Percentiles rank a stretch among this genome's conserved stretches.
These are phyloP conservation scores for cucumber (Cucumis sativus) DNA, from an alignment of 306 rosid genomes.

Conservation along the genomic window DNA sequence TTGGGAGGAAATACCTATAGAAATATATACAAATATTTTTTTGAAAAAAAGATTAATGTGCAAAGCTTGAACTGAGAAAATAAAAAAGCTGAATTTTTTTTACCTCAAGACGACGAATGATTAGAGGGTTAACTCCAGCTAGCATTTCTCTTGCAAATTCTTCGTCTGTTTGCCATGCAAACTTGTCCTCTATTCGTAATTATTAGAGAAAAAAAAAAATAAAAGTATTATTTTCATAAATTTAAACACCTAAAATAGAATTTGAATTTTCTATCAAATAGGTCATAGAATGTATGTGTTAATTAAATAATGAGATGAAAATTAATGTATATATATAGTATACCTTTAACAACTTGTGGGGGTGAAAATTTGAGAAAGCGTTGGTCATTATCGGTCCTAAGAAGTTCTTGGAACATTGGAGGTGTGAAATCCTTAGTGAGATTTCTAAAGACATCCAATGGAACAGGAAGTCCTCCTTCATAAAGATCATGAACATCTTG, in stretches of 20 bases:
- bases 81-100: too few species aligned
- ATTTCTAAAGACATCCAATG: constrained; percentile 23
- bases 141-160: constrained; percentile 87
- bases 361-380: constrained; percentile 36
- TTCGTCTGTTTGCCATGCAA: constrained; percentile 45
- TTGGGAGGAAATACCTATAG: constrained; percentile 60
- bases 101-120: constrained; percentile 50
- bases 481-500: constrained; percentile 52
- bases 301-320: too few species aligned
- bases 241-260: too few species aligned
- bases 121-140: constrained; percentile 72
- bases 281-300: too few species aligned
- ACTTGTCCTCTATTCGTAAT: constrained; percentile 32
- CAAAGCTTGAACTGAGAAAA: too few species aligned
- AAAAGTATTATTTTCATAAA: neutral
- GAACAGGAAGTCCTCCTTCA: constrained; percentile 59
- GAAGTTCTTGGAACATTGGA: constrained; percentile 36
- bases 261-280: too few species aligned
- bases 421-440: too few species aligned
- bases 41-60: neutral
- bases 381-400: constrained; percentile 48
- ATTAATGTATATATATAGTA: neutral
- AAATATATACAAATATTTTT: neutral
- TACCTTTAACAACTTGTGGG: constrained; percentile 84
- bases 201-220: neutral